Conservation (phyloP, 441 rosid genomes). For the Bocquillonia castaneifolia region DNA sequence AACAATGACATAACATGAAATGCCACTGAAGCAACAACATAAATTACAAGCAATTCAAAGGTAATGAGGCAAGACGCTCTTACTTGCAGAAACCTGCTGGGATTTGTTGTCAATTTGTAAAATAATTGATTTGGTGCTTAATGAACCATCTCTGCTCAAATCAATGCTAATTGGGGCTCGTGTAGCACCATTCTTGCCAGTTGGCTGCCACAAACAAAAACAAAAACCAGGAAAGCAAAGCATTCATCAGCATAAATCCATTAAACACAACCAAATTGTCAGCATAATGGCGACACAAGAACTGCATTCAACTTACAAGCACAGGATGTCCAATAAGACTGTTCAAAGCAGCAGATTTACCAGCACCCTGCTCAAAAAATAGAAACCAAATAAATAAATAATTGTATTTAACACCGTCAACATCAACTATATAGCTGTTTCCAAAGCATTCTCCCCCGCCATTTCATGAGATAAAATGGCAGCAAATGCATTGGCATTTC, state of each 20-base stretch:
- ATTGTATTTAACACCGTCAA: too few species aligned
- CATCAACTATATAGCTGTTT: too few species aligned
- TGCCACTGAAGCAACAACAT: slow-evolving; percentile 4
- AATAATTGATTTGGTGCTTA: slow-evolving; percentile 66
- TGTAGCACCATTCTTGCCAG: slow-evolving; percentile 97
- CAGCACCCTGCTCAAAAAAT: slow-evolving; percentile 74
- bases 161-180: slow-evolving; percentile 86
- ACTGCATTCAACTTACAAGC: slow-evolving; percentile 50
- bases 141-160: slow-evolving; percentile 56
- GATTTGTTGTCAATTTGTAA: slow-evolving; percentile 77
- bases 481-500: not conserved
- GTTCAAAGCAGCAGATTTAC: slow-evolving; percentile 86
- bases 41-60: slow-evolving; percentile 13
- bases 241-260: slow-evolving; percentile 8
- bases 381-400: too few species aligned
- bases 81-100: slow-evolving; percentile 91
- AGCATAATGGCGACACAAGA: slow-evolving; percentile 16
- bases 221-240: not conserved
- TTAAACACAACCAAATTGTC: slow-evolving; percentile 9
- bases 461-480: not conserved
- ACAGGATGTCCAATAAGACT: slow-evolving; percentile 93
- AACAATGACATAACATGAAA: slow-evolving; percentile 6
- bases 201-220: slow-evolving; percentile 52
- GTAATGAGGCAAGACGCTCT: slow-evolving; percentile 28
- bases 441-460: not conserved